Conservation (phyloP, 176 grass and related monocot species). For the Miscanthus lutarioriparius region DNA sequence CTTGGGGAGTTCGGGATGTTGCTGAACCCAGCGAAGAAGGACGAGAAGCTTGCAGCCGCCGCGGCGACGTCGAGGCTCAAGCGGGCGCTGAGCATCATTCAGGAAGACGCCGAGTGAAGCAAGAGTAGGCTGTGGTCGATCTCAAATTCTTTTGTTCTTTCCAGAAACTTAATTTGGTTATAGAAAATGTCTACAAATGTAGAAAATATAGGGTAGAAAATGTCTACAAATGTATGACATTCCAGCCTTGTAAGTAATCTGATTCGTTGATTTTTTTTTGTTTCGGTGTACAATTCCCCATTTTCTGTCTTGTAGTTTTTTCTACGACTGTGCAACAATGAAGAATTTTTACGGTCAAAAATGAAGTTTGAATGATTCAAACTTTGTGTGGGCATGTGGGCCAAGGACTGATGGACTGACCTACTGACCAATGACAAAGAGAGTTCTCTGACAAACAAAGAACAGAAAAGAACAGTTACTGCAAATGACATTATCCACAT, state of each 20-base stretch:
- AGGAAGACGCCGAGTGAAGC: not conserved
- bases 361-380: too few relatives aligned
- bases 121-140: not conserved
- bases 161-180: too few relatives aligned
- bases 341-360: not conserved
- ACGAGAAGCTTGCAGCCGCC: not conserved
- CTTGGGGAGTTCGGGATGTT: not conserved
- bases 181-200: too few relatives aligned
- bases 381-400: too few relatives aligned
- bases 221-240: not conserved
- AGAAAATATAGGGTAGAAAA: too few relatives aligned
- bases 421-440: too few relatives aligned
- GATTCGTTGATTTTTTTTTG: not conserved
- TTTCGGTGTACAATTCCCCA: not conserved
- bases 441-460: too few relatives aligned
- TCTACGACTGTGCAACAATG: not conserved
- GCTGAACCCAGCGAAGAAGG: not conserved
- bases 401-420: too few relatives aligned
- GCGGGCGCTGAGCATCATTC: slow-evolving; percentile 20
- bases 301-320: not conserved
- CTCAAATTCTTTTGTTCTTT: too few relatives aligned
- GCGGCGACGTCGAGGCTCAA: not conserved
- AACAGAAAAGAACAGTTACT: too few relatives aligned
- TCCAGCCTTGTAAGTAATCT: too few relatives aligned
- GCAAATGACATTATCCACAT: too few relatives aligned